Percentiles rank a stretch among this genome's conserved stretches.
Evolutionary conservation across 495 filamentous ascomycete species (phyloP).

Genomic region (Hypoxylon cercidicola): DNA sequence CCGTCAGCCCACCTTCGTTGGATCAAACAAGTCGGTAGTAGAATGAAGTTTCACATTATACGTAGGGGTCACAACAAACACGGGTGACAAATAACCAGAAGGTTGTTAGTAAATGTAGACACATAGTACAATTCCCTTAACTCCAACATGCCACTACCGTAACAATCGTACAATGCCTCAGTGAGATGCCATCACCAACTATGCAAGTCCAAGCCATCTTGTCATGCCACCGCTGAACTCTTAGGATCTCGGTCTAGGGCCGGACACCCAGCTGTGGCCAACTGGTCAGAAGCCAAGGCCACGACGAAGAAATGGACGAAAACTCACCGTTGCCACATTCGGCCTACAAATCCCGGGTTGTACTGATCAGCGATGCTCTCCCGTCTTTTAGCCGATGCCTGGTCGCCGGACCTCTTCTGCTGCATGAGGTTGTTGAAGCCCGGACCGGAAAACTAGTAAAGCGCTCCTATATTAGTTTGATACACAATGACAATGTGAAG

Average conservation of each 20-base stretch:
- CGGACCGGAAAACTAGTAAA: slow-evolving; percentile 14
- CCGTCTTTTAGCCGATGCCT: slow-evolving; percentile 13
- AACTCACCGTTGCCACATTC: slow-evolving; percentile 26
- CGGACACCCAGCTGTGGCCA: slow-evolving; percentile 21
- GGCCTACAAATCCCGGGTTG: slow-evolving; percentile 9
- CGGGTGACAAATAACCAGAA: no score
- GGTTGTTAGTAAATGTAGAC: no score
- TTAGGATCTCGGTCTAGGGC: background rate
- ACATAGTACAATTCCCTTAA: no score
- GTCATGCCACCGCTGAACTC: background rate
- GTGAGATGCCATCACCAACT: background rate
- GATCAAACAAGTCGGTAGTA: background rate
- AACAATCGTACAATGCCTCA: background rate
- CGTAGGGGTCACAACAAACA: no score
- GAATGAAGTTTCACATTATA: no score
- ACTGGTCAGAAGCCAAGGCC: slow-evolving; percentile 1
- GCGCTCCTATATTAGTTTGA: background rate
- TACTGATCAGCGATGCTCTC: slow-evolving; percentile 26
- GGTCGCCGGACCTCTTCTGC: slow-evolving; percentile 20
- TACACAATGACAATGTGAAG: background rate
- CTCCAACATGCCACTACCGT: no score
- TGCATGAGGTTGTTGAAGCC: slow-evolving; percentile 12
- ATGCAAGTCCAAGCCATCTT: background rate
- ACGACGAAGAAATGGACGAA: background rate
- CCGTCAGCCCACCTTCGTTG: no score